Evolutionary conservation across 148 eudicot species (phyloP).

Genomic region (Persicaria maculosa): DNA sequence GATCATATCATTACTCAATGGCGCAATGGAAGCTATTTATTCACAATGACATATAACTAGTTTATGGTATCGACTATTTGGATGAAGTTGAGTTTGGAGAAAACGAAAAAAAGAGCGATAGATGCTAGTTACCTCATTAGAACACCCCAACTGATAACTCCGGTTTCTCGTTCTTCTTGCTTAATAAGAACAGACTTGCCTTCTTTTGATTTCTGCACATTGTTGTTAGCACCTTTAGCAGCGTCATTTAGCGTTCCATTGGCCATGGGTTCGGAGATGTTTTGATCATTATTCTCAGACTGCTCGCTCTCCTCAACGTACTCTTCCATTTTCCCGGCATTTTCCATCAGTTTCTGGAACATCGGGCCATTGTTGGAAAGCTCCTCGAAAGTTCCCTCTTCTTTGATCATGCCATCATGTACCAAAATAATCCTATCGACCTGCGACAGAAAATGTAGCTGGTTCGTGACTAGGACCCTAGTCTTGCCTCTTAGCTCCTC

Average conservation of each 20-base stretch:
- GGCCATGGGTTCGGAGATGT: conserved; percentile 31
- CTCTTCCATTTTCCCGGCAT: conserved; percentile 97
- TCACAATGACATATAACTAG: not conserved
- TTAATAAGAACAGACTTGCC: conserved; percentile 76
- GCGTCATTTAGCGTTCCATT: conserved; percentile 45
- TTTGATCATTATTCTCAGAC: conserved; percentile 28
- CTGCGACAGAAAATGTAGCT: conserved; percentile 89
- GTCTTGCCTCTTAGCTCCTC: conserved; percentile 82
- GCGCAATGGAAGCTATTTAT: not conserved
- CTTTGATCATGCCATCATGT: conserved; percentile 80
- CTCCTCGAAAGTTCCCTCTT: conserved; percentile 85
- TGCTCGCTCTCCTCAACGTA: conserved; percentile 50
- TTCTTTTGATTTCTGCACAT: conserved; percentile 36
- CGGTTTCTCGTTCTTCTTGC: conserved; percentile 95
- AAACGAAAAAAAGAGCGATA: not conserved
- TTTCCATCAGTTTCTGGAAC: conserved; percentile 91
- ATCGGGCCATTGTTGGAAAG: conserved; percentile 61
- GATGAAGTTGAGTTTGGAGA: not conserved
- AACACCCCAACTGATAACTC: conserved; percentile 71
- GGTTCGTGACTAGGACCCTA: conserved; percentile 90
- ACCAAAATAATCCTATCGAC: conserved; percentile 83
- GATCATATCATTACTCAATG: too few species aligned
- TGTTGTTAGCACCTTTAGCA: conserved; percentile 26
- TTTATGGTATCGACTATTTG: not conserved
- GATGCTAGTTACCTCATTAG: conserved; percentile 47